A percentile compares a stretch with the other conserved stretches of the same genome.
phyloP scores from a whole-genome alignment of 2,329 filamentous ascomycete genomes.

The Metarhizium guizhouense region DNA sequence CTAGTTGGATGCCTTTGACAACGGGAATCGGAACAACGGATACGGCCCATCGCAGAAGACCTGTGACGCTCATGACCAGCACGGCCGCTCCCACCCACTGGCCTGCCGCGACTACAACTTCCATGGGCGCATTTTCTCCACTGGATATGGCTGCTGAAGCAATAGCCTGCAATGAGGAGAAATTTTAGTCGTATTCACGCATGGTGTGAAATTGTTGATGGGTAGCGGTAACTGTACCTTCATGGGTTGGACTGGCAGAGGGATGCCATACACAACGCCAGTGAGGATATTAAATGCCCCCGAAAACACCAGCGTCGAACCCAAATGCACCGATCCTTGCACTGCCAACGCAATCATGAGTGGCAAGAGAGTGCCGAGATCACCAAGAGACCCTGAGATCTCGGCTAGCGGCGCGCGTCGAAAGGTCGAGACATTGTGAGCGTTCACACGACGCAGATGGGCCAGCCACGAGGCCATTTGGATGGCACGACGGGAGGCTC shows the following conservation, averaged over 20 bases:
- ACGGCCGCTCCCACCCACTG: conserved; percentile 64
- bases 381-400: conserved; percentile 79
- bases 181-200: background rate
- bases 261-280: conserved; percentile 75
- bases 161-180: conserved; percentile 51
- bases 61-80: conserved; percentile 68
- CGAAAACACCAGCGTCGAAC: conserved; percentile 79
- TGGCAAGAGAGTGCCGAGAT: conserved; percentile 82
- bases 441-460: conserved; percentile 24
- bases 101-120: conserved; percentile 71
- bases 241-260: conserved; percentile 85
- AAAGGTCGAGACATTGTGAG: conserved; percentile 41
- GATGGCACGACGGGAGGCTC: background rate
- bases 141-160: conserved; percentile 78
- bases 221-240: conserved; percentile 33
- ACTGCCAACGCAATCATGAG: conserved; percentile 79
- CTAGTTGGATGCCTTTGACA: conserved; percentile 90
- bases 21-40: conserved; percentile 74
- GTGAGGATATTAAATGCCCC: conserved; percentile 81
- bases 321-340: conserved; percentile 69
- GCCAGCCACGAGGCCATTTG: conserved; percentile 18
- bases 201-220: background rate
- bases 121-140: conserved; percentile 38
- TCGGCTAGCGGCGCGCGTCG: conserved; percentile 49
- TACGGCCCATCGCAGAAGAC: conserved; percentile 66